Evolutionary conservation across 306 rosid species (phyloP), one percentile per base, ranked within the genome.

Genomic region (Purshia tridentata): DNA sequence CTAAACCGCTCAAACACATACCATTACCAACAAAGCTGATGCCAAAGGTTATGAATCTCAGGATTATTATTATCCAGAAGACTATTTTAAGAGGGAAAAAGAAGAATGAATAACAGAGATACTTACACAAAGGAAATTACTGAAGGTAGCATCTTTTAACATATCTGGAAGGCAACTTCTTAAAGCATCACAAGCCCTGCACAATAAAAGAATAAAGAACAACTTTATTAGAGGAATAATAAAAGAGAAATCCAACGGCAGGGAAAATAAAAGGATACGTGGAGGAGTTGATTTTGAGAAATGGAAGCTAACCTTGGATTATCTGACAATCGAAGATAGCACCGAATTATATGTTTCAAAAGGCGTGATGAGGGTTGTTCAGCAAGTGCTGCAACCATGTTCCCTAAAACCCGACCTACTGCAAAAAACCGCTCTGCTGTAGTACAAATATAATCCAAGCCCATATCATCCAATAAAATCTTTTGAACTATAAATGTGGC

Each of bases 401-500:
- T 85, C 18, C 83, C 90, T 70, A 93, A 78, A 76, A 86, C 92
- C 67, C 87, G 84, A 29, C 86, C 81, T 1, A 93, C 91, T 0
- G 94, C 90, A 51, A 79, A 86, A 72, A 91, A 91, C 20, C 94
- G 84, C 59, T 88, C 91, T 6, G 91, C 88, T 20, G 92, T 84
- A 23, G 88, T 84, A 62, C 97, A 93, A 12, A 93, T 78, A 79
- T 91, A 86, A 60, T 86, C 90, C 83, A 91, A 71, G 73, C 97
- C 98, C 73, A 88, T 82, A 64, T 91, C 92, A 18, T 93, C 93
- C 81, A 88, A 77, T 53, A 93, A 64, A 82, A 93, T 85, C 67
- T 89, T 91, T 63, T 89, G 97, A 70, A 93, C 88, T 46, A 93
- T 89, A 77, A 88, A 89, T 41, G 92, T 89, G 52, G 96, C 96